Conservation (phyloP, 129 eudicot species). For the Oenanthe sinensis region DNA sequence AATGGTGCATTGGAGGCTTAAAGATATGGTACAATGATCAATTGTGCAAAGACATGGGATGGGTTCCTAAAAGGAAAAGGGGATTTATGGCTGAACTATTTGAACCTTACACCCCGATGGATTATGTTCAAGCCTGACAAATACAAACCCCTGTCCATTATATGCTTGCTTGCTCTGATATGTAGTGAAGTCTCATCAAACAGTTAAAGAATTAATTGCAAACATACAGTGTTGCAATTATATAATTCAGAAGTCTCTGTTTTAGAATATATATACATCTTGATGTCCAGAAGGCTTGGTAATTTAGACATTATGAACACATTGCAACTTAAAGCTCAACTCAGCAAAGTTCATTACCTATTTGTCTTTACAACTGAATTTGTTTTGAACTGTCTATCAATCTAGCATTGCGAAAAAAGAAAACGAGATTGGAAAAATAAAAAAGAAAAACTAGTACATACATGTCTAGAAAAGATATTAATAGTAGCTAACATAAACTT, state of each 20-base stretch:
- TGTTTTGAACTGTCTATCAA: neutral
- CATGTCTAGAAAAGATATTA: neutral
- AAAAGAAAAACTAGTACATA: neutral
- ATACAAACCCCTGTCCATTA: neutral
- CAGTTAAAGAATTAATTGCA: neutral
- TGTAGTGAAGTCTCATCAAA: neutral
- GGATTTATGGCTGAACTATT: constrained; percentile 40
- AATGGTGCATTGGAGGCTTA: constrained; percentile 33
- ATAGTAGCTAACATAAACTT: neutral
- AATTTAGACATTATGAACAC: neutral
- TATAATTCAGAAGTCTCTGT: neutral
- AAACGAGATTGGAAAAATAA: neutral
- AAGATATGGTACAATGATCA: constrained; percentile 76
- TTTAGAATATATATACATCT: neutral
- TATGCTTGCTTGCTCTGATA: neutral
- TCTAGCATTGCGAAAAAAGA: neutral
- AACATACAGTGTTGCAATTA: neutral
- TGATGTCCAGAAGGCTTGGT: neutral
- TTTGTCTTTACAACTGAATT: neutral
- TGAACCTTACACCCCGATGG: constrained; percentile 46
- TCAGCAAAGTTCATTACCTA: neutral
- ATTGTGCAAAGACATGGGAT: constrained; percentile 54
- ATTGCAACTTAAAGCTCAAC: too few relatives aligned
- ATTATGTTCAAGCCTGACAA: constrained; percentile 29
- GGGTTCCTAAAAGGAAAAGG: constrained; percentile 43